phyloP scores from a whole-genome alignment of 768 basidiomycete species.

The Macrolepiota fuliginosa region DNA sequence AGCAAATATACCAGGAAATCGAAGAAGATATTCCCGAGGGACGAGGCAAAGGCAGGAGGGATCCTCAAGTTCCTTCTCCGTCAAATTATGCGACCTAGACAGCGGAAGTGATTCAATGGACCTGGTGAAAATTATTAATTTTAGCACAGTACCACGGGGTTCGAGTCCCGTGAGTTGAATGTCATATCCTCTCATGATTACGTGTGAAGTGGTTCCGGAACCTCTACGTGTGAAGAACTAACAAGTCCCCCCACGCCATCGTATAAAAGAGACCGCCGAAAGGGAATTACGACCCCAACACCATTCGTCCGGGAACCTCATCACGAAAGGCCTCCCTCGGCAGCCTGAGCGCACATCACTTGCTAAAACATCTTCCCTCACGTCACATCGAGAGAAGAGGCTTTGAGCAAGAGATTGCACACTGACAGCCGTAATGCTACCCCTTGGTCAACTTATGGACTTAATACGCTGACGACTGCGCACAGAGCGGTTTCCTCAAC shows the following conservation, averaged over 20 bases:
- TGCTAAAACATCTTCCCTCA: neutral
- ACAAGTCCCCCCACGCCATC: no score
- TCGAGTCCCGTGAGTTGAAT: neutral
- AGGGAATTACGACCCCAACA: neutral
- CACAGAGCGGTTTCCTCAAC: neutral
- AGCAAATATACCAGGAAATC: slow-evolving; percentile 10
- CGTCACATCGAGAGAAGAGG: neutral
- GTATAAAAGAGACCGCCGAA: no score
- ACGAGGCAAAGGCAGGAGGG: slow-evolving; percentile 1
- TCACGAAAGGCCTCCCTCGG: neutral
- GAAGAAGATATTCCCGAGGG: slow-evolving; percentile 3
- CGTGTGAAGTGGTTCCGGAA: neutral
- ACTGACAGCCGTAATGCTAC: neutral
- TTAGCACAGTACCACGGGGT: neutral
- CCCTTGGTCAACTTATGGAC: neutral
- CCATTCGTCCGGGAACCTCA: neutral
- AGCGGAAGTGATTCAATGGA: neutral
- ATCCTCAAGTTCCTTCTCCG: slow-evolving; percentile 12
- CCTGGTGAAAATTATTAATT: neutral
- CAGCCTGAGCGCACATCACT: neutral
- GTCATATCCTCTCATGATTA: neutral
- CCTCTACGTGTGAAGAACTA: no score
- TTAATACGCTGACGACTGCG: neutral
- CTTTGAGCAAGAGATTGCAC: neutral
- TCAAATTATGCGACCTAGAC: neutral